Conservation (phyloP, 2,329 filamentous ascomycete species). For the Corynespora cassiicola region DNA sequence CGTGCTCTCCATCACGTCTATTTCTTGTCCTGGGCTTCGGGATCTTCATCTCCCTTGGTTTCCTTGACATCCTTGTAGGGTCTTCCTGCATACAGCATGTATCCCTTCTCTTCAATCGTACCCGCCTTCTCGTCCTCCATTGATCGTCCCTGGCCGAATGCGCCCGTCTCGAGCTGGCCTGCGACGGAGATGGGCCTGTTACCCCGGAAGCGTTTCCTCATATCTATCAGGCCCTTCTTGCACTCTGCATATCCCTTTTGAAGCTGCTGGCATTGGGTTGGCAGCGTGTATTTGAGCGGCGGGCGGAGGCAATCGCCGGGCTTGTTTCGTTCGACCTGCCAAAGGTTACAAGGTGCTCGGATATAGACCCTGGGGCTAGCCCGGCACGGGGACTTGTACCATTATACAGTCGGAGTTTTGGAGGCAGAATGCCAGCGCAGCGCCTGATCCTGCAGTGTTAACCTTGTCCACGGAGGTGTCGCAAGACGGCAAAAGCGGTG, state of each 20-base stretch:
- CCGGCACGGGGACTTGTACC: conserved; percentile 50
- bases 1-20: not conserved
- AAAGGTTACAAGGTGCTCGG: not conserved
- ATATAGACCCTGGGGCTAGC: too few species aligned
- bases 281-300: conserved; percentile 81
- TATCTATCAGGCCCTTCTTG: conserved; percentile 95
- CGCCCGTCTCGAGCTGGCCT: conserved; percentile 40
- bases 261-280: conserved; percentile 87
- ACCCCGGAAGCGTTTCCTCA: conserved; percentile 97
- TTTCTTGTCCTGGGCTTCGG: conserved; percentile 23
- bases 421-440: conserved; percentile 91
- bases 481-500: not conserved
- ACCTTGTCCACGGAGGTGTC: not conserved
- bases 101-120: conserved; percentile 46
- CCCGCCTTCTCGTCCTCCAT: conserved; percentile 40
- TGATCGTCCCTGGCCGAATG: conserved; percentile 33
- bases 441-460: conserved; percentile 65
- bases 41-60: conserved; percentile 36
- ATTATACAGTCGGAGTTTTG: conserved; percentile 97
- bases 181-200: conserved; percentile 76
- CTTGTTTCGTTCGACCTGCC: conserved; percentile 73
- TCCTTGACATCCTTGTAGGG: conserved; percentile 36
- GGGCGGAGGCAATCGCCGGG: conserved; percentile 87
- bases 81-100: conserved; percentile 46
- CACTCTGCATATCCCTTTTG: conserved; percentile 91